Evolutionary conservation across 345 rosid genomes (phyloP), one percentile per base, ranked within the genome.

Genomic region (Salix dunnii): DNA sequence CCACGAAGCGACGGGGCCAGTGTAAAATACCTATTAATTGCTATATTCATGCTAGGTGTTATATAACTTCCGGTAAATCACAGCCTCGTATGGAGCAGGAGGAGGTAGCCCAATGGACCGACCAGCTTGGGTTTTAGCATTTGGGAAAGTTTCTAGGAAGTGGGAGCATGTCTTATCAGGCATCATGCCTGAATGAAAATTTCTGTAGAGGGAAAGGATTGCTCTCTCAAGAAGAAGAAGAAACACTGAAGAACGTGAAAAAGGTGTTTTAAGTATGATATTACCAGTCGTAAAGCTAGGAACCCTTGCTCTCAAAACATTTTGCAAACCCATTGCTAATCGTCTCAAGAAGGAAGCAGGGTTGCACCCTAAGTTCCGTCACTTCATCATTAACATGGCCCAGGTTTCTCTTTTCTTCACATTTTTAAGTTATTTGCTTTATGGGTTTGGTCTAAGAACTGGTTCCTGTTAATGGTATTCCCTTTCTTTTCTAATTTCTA

Each of bases 281-380:
- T 61, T 92, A 5, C 96, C 94, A 42, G 53, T 89, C 21, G 78
- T 78, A 76, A 94, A 94, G 86, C 85, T 94, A 65, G 97, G 98
- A 61, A 85, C 93, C n/a, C 92, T 92, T 48, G 92, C 92, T 20
- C 84, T 92, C 25, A 91, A 80, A 80, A 92, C 97, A 67, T 17
- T 82, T 33, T 84, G 92, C 83, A 92, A 94, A 83, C 98, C 97
- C 81, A 82, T 94, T 28, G 96, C 97, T 71, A 90, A 84, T 80
- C 89, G 92, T 33, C 90, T 94, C 74, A 94, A 94, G 84, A 90
- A 87, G 71, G 87, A 90, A 80, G 97, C 97, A 36, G 88, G 91
- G 2, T 68, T 83, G 23, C 89, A 87, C 80, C 93, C 96, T 61
- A 84, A 77, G 74, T 92, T 92, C 84, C 92, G 98, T 51, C 88